Evolutionary conservation across 1,284 basidiomycete species (phyloP).

Genomic region (Puccinia novopanici): DNA sequence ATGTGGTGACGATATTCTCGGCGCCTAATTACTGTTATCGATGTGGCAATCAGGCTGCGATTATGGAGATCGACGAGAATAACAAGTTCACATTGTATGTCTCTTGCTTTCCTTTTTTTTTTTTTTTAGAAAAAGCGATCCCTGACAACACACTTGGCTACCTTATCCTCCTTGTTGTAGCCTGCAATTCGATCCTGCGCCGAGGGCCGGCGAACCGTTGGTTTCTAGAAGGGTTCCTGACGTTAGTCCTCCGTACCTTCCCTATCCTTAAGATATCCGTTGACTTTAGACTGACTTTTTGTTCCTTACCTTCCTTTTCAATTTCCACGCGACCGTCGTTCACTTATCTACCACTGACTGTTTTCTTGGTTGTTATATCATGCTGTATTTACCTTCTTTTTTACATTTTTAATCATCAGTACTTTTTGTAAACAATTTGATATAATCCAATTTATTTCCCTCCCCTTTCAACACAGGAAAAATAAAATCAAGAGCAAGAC

Average conservation of each 20-base stretch:
- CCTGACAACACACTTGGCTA: too few relatives aligned
- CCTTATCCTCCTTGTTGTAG: conserved; percentile 65
- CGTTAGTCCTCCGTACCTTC: conserved; percentile 62
- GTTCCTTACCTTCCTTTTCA: not conserved
- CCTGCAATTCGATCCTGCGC: conserved; percentile 99
- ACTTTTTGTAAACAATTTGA: conserved; percentile 28
- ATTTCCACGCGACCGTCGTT: not conserved
- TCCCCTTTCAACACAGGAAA: not conserved
- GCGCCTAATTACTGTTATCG: conserved; percentile 98
- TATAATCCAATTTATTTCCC: not conserved
- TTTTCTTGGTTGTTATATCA: not conserved
- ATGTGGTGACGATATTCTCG: conserved; percentile 96
- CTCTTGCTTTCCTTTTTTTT: conserved; percentile 21
- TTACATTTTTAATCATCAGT: not conserved
- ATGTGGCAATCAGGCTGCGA: conserved; percentile 98
- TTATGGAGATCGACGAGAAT: conserved; percentile 99
- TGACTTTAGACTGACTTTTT: not conserved
- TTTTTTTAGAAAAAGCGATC: too few relatives aligned
- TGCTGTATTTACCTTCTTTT: not conserved
- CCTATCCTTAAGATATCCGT: not conserved
- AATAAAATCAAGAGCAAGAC: too few relatives aligned
- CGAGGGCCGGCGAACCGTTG: conserved; percentile 93
- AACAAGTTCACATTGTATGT: conserved; percentile 64
- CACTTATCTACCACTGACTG: not conserved
- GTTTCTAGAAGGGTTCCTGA: conserved; percentile 98